Evolutionary conservation across 306 rosid species (phyloP), one percentile per base, ranked within the genome.

Genomic region (Dryas alaskensis): DNA sequence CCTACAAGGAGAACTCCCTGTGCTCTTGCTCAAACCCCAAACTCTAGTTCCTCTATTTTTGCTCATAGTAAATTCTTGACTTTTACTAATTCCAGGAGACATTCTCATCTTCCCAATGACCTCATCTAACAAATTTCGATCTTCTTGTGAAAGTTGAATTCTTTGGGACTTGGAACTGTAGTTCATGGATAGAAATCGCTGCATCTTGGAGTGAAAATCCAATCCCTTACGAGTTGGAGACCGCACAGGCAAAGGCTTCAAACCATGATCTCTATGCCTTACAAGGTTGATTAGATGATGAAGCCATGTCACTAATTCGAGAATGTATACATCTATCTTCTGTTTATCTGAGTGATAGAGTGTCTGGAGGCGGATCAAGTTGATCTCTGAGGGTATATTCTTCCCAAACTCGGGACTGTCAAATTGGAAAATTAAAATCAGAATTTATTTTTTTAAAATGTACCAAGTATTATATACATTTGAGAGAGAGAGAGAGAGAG

Each of bases 261-360:
- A 42, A 62, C 77, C 81, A 53, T 74, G 87, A 39, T 90, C 91
- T 83, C 86, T 84, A 9, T 80, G 80, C 73, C 89, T 95, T 52
- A 80, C 85, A 48, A 82, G 78, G 81, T 69, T 85, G 76, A 92
- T 82, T 69, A 88, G 63, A 72, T 79, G 85, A 79, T 92, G 89
- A 80, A 95, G 88, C 89, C 81, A 85, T 54, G 85, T 80, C 80
- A 95, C 85, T 75, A 95, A 69, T 70, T 95, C 92, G 10, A 87
- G 82, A n/a, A 95, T 84, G 79, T 76, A 81, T 58, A 31, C 39
- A 76, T 95, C 99, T 39, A 84, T 81, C 79, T 86, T 95, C 79
- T 80, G 89, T 82, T 84, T 92, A 64, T 92, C 96, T 1, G 89
- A 93, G 0, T 95, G 92, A 77, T 92, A 85, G 37, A 95, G 93